phyloP scores from a whole-genome alignment of 1,284 basidiomycete species.

The Trichosporon ovoides region DNA sequence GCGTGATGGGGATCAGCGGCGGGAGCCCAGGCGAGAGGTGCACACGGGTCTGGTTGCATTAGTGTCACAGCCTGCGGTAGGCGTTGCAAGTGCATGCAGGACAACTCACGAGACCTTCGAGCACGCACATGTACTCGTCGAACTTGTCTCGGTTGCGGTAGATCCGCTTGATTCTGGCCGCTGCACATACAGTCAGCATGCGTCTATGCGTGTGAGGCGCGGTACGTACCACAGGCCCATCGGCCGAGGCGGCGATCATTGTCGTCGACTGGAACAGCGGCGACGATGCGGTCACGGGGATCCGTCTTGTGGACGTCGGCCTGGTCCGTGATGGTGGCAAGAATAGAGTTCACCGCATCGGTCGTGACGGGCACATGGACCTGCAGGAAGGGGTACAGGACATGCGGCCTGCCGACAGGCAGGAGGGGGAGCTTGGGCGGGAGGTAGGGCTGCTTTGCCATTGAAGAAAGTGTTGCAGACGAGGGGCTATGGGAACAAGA shows the following conservation, averaged over 20 bases:
- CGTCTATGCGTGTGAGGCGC: neutral
- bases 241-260: constrained; percentile 39
- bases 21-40: constrained; percentile 40
- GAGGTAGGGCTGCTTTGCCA: constrained; percentile 28
- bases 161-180: constrained; percentile 38
- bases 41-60: constrained; percentile 27
- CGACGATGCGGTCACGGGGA: constrained; percentile 25
- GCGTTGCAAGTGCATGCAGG: too few species aligned
- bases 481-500: neutral
- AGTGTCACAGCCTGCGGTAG: neutral
- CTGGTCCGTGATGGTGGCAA: constrained; percentile 33
- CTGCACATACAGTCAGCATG: constrained; percentile 15
- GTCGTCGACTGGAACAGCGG: constrained; percentile 40
- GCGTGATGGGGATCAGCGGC: constrained; percentile 40
- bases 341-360: constrained; percentile 29
- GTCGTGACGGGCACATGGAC: constrained; percentile 28
- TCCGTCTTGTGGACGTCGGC: constrained; percentile 21
- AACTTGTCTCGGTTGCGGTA: constrained; percentile 25
- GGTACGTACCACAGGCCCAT: constrained; percentile 40
- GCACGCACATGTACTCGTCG: constrained; percentile 24
- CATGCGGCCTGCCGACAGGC: constrained; percentile 35
- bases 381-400: constrained; percentile 39
- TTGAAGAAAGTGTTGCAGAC: neutral
- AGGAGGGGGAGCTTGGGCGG: constrained; percentile 39
- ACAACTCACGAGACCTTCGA: constrained; percentile 38